Evolutionary conservation across 2,329 filamentous ascomycete species (phyloP).

Genomic region (Hymenoscyphus fructigenus): DNA sequence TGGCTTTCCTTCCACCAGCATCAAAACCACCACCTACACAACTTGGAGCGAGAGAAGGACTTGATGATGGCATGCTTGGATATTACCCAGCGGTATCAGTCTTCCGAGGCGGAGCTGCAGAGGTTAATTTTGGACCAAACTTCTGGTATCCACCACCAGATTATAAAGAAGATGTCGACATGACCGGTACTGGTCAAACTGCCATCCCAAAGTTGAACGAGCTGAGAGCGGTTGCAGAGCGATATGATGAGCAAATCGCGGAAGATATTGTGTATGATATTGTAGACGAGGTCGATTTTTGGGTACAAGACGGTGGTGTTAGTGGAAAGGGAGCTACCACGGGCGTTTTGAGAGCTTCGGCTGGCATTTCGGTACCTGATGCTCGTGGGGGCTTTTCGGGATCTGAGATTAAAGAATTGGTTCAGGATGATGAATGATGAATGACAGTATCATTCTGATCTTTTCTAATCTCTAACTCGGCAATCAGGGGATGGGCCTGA

Average conservation of each 20-base stretch:
- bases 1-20: conserved; percentile 88
- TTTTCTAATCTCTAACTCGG: too few relatives aligned
- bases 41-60: conserved; percentile 76
- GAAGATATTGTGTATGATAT: conserved; percentile 94
- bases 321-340: conserved; percentile 29
- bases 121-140: conserved; percentile 90
- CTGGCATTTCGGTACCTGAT: conserved; percentile 23
- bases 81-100: conserved; percentile 94
- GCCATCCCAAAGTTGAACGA: conserved; percentile 28
- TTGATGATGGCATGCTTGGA: conserved; percentile 92
- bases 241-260: conserved; percentile 89
- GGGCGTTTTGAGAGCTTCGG: conserved; percentile 19
- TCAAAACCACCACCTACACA: conserved; percentile 66
- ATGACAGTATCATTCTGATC: not conserved
- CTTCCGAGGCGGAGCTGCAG: conserved; percentile 85
- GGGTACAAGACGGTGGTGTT: conserved; percentile 56
- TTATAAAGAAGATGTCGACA: conserved; percentile 49
- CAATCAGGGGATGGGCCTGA: too few relatives aligned
- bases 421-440: conserved; percentile 55
- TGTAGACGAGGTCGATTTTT: conserved; percentile 91
- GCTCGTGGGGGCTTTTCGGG: conserved; percentile 40
- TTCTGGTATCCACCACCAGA: conserved; percentile 85
- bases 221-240: conserved; percentile 66
- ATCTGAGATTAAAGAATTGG: conserved; percentile 63
- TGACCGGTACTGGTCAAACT: conserved; percentile 42